Evolutionary conservation across 148 eudicot species (phyloP).

Genomic region (Nepenthes gracilis): DNA sequence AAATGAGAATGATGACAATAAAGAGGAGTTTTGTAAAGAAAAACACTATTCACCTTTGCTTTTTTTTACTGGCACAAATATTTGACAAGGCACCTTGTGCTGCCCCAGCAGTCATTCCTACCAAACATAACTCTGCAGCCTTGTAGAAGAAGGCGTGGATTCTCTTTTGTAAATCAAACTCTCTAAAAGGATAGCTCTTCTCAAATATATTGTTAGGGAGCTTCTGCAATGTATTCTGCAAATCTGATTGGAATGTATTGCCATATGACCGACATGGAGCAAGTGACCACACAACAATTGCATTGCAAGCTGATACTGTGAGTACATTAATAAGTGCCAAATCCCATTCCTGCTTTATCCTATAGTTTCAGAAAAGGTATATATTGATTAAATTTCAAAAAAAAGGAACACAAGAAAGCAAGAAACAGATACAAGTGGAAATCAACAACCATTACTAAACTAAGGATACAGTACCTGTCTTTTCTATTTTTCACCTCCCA

Average conservation of each 20-base stretch:
- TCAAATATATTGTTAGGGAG: slow-evolving; percentile 92
- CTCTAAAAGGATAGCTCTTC: slow-evolving; percentile 75
- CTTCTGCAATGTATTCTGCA: slow-evolving; percentile 88
- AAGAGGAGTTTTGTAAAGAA: not conserved
- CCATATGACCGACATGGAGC: slow-evolving; percentile 99
- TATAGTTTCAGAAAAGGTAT: slow-evolving; percentile 15
- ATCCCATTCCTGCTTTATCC: slow-evolving; percentile 98
- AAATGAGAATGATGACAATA: not conserved
- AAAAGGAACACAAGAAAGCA: not conserved
- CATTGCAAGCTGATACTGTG: slow-evolving; percentile 90
- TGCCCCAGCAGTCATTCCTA: slow-evolving; percentile 77
- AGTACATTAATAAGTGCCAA: slow-evolving; percentile 87
- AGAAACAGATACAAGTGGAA: not conserved
- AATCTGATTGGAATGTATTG: slow-evolving; percentile 71
- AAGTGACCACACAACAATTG: slow-evolving; percentile 85
- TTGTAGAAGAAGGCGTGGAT: slow-evolving; percentile 83
- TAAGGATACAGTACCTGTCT: slow-evolving; percentile 43
- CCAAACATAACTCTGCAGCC: slow-evolving; percentile 84
- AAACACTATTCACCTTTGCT: slow-evolving; percentile 54
- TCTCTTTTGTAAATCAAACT: slow-evolving; percentile 82
- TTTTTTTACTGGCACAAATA: slow-evolving; percentile 56
- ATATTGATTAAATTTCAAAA: slow-evolving; percentile 2
- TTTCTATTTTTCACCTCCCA: slow-evolving; percentile 79
- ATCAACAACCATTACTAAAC: not conserved
- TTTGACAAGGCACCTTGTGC: slow-evolving; percentile 72